Conservation (phyloP, 2,329 filamentous ascomycete species). For the Lecanicillium sp. region DNA sequence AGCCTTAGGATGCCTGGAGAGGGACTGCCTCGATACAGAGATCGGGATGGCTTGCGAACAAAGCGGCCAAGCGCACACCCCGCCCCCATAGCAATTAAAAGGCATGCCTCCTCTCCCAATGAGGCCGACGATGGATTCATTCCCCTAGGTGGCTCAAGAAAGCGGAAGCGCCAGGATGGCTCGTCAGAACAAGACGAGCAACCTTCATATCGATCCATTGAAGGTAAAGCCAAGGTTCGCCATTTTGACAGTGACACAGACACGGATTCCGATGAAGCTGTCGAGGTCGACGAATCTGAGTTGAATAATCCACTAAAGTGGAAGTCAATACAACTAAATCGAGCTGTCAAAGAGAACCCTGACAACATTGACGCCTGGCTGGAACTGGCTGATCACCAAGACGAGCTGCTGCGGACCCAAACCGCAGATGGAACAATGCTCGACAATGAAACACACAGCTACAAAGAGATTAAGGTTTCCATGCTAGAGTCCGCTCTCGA, state of each 20-base stretch:
- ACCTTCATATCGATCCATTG: conserved; percentile 57
- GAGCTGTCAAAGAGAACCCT: conserved; percentile 56
- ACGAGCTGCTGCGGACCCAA: conserved; percentile 49
- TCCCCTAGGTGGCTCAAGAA: conserved; percentile 32
- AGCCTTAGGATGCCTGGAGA: conserved; percentile 37
- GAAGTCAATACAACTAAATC: conserved; percentile 53
- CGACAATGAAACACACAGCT: conserved; percentile 54
- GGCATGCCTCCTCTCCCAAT: conserved; percentile 12
- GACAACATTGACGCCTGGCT: conserved; percentile 66
- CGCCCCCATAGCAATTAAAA: conserved; percentile 31
- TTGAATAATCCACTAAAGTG: conserved; percentile 38
- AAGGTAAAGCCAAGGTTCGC: conserved; percentile 49
- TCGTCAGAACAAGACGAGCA: conserved; percentile 38
- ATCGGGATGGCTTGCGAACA: conserved; percentile 12
- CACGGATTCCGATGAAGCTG: conserved; percentile 33
- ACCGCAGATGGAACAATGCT: conserved; percentile 36
- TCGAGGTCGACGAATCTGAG: conserved; percentile 22
- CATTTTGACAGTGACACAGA: conserved; percentile 41
- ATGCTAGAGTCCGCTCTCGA: conserved; percentile 71
- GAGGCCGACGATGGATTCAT: conserved; percentile 38
- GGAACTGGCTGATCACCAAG: conserved; percentile 70
- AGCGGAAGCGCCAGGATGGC: conserved; percentile 30
- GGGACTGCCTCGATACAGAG: conserved; percentile 14
- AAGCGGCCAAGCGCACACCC: conserved; percentile 22
- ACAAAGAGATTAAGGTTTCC: conserved; percentile 71